Percentiles rank a stretch among this genome's conserved stretches.
Conservation (phyloP, 208 protist genomes). For the Trypanosoma platydactyli region DNA sequence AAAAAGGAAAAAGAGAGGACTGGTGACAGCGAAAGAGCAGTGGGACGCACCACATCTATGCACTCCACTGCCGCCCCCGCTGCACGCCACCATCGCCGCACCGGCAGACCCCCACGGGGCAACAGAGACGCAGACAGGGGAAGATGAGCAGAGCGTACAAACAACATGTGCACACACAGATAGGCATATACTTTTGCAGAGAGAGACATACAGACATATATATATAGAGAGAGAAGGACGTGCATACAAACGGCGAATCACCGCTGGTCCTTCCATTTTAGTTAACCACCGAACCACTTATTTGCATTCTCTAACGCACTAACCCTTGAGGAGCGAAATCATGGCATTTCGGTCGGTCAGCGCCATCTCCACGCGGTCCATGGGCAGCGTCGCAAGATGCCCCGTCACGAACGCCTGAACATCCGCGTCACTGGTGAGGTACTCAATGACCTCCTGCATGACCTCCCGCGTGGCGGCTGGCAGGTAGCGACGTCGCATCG, state of each 20-base stretch:
- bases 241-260: neutral
- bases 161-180: neutral
- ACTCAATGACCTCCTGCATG: conserved; percentile 55
- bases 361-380: conserved; percentile 43
- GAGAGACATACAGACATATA: too few relatives aligned
- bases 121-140: neutral
- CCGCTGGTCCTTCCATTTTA: neutral
- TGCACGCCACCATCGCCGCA: too few relatives aligned
- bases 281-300: neutral
- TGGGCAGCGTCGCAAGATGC: conserved; percentile 37
- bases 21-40: too few relatives aligned
- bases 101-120: too few relatives aligned
- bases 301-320: neutral
- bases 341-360: conserved; percentile 37
- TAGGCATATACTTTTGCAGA: too few relatives aligned
- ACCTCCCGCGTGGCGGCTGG: conserved; percentile 46
- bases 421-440: conserved; percentile 38
- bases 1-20: too few relatives aligned
- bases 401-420: conserved; percentile 38
- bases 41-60: too few relatives aligned
- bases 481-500: conserved; percentile 57
- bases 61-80: too few relatives aligned
- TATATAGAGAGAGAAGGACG: too few relatives aligned
- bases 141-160: neutral
- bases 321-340: conserved; percentile 21